A percentile compares a stretch with the other conserved stretches of the same genome.
phyloP scores from a whole-genome alignment of 495 filamentous ascomycete genomes.

The Astrocystis sublimbata region DNA sequence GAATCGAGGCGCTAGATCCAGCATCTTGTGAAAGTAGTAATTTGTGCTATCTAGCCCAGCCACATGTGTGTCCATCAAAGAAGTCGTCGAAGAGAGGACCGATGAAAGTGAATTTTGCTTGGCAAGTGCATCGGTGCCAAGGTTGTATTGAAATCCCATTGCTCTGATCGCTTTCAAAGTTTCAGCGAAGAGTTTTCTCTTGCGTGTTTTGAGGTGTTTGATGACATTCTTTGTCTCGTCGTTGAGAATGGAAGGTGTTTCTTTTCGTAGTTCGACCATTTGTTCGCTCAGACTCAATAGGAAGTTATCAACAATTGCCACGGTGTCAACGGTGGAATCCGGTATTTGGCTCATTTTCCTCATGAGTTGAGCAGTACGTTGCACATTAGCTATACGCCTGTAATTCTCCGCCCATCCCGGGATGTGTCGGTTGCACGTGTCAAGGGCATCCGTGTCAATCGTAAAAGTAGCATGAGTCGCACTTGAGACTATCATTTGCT shows the following conservation, averaged over 20 bases:
- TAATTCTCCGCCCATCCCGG: constrained; percentile 62
- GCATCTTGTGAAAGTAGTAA: constrained; percentile 72
- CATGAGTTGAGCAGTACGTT: constrained; percentile 58
- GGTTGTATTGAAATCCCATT: constrained; percentile 86
- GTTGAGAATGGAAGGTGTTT: constrained; percentile 73
- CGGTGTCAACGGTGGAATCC: constrained; percentile 53
- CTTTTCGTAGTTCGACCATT: constrained; percentile 71
- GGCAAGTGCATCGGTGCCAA: constrained; percentile 65
- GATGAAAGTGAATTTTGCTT: constrained; percentile 69
- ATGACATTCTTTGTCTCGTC: constrained; percentile 80
- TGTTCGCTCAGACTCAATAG: constrained; percentile 63
- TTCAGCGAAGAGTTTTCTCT: constrained; percentile 88
- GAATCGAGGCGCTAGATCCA: constrained; percentile 69
- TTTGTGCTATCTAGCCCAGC: constrained; percentile 20
- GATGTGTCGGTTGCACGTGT: constrained; percentile 53
- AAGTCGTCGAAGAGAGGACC: constrained; percentile 59
- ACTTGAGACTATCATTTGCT: constrained; percentile 17
- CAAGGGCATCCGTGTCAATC: constrained; percentile 47
- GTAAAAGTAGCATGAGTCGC: constrained; percentile 1
- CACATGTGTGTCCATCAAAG: constrained; percentile 48
- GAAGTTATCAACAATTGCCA: constrained; percentile 65
- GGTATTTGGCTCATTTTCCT: constrained; percentile 51
- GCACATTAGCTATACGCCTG: constrained; percentile 67
- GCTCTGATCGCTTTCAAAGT: constrained; percentile 75
- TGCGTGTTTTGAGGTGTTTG: constrained; percentile 84